A percentile compares a stretch with the other conserved stretches of the same genome.
Evolutionary conservation across 2,329 filamentous ascomycete species (phyloP).

Genomic region (Xylaria digitata): DNA sequence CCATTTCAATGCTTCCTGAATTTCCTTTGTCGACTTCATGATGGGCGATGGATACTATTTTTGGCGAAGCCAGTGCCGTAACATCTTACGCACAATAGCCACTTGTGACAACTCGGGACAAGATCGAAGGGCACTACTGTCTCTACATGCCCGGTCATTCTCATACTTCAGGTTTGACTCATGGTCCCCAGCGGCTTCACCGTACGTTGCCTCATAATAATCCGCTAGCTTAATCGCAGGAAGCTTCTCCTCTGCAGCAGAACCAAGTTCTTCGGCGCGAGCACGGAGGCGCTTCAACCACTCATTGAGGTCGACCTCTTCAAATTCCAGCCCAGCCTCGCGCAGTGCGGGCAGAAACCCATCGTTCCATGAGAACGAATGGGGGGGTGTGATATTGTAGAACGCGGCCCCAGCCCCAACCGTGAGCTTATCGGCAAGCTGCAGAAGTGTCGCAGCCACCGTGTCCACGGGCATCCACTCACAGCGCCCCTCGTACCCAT

Average conservation of each 20-base stretch:
- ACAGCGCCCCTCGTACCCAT: slow-evolving; percentile 43
- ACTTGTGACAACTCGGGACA: slow-evolving; percentile 44
- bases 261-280: slow-evolving; percentile 42
- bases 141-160: slow-evolving; percentile 38
- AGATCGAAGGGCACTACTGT: slow-evolving; percentile 42
- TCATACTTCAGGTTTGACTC: slow-evolving; percentile 38
- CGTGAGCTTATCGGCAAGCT: slow-evolving; percentile 38
- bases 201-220: slow-evolving; percentile 45
- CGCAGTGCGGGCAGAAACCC: slow-evolving; percentile 48
- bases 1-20: neutral
- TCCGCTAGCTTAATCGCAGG: slow-evolving; percentile 45
- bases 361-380: slow-evolving; percentile 52
- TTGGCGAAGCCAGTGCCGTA: slow-evolving; percentile 42
- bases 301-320: slow-evolving; percentile 48
- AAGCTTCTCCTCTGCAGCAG: slow-evolving; percentile 41
- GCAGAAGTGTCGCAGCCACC: slow-evolving; percentile 45
- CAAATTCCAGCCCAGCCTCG: slow-evolving; percentile 50
- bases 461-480: slow-evolving; percentile 51
- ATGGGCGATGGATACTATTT: neutral
- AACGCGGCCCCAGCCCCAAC: slow-evolving; percentile 33
- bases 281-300: slow-evolving; percentile 51
- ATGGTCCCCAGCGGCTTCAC: slow-evolving; percentile 24
- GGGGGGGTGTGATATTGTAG: slow-evolving; percentile 46
- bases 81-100: slow-evolving; percentile 45
- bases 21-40: neutral